Base-by-base conservation (phyloP, 768 basidiomycete species). In the Suillus weaverae region DNA sequence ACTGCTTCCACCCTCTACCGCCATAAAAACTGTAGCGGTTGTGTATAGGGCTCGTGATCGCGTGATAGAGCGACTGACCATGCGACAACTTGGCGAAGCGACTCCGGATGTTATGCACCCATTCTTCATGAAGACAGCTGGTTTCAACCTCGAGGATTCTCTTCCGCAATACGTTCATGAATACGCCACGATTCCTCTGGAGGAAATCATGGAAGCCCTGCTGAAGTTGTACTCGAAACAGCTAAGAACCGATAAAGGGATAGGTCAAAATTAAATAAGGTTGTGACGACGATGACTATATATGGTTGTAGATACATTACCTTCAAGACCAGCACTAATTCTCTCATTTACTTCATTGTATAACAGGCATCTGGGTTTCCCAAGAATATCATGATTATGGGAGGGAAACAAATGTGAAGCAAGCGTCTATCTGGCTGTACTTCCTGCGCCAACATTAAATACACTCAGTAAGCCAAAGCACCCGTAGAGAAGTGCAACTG, bases 381-480 rank as follows among this genome's bases (percentile, higher is more conserved):
- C 32, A 43, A 35, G 48, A 57, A 32, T 14, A 38, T 64, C 22
- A 53, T n/a, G 22, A 18, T 53, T 33, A 53, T 67, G 63, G 61
- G 62, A 50, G 60, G 60, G 11, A 50, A 60, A 39, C 30, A 62
- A n/a, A 57, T 32, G 26, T 61, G 11, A 60, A 39, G 56, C 54
- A 61, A 41, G 36, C 41, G 33, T 38, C 68, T 78, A 79, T 72
- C 74, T 79, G 66, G 72, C 67, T 53, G 72, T 56, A 39, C 76
- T 66, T 66, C 75, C 65, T 43, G 75, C 76, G 26, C 80, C 83
- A 30, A 81, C 86, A 70, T 88, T 91, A 79, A 97, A 97, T 64
- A 97, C 91, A 75, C 93, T 97, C 64, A 98, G 84, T 44, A 98
- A 78, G 16, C 94, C 95, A 73, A 97, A 97, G 76, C 94, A 97